Evolutionary conservation across 2,329 filamentous ascomycete genomes (phyloP).

Genomic region (Aciculosporium take): DNA sequence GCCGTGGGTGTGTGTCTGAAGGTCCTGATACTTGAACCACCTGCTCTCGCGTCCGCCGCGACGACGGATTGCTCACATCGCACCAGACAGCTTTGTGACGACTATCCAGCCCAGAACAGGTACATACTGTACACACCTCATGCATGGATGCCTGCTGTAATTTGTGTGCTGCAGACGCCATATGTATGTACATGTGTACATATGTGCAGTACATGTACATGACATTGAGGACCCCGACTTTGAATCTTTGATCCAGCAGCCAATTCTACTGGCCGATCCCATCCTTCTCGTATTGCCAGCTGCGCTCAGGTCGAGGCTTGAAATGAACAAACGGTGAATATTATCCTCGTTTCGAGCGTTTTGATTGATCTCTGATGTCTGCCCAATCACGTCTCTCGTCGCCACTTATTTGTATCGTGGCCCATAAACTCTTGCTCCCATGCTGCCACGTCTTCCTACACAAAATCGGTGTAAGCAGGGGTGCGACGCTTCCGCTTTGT

Average conservation of each 20-base stretch:
- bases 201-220: too few relatives aligned
- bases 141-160: not conserved
- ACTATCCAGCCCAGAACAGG: not conserved
- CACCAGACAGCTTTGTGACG: not conserved
- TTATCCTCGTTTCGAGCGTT: too few relatives aligned
- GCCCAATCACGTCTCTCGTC: too few relatives aligned
- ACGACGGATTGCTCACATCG: not conserved
- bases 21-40: too few relatives aligned
- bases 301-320: not conserved
- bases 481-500: not conserved
- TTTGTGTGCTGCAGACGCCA: not conserved
- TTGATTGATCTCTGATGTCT: too few relatives aligned
- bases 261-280: not conserved
- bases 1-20: too few relatives aligned
- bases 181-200: not conserved
- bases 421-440: too few relatives aligned
- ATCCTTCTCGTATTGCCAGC: not conserved
- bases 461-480: not conserved
- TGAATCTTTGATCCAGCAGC: not conserved
- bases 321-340: not conserved
- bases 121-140: not conserved
- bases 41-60: not conserved
- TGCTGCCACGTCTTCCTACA: conserved; percentile 2
- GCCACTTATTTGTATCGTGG: too few relatives aligned
- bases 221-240: too few relatives aligned